Conservation (phyloP, 169 alveolate species). For the Cryptosporidium meleagridis region DNA sequence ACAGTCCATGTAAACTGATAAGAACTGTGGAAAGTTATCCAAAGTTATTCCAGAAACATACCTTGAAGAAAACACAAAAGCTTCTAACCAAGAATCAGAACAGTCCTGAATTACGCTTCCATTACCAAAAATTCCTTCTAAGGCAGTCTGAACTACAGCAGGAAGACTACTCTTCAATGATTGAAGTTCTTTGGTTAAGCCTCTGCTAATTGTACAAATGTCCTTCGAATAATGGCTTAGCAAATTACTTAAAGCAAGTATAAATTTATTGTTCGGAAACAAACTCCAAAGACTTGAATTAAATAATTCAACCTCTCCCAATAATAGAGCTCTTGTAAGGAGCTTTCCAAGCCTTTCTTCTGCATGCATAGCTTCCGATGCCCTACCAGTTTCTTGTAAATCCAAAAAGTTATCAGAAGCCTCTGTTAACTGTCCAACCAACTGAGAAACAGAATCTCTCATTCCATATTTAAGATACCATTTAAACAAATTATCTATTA, state of each 20-base stretch:
- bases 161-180: slow-evolving; percentile 30
- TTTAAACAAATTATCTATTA: slow-evolving; percentile 9
- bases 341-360: slow-evolving; percentile 26
- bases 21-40: slow-evolving; percentile 38
- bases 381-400: slow-evolving; percentile 7
- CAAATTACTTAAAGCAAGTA: slow-evolving; percentile 6
- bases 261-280: slow-evolving; percentile 32
- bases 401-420: slow-evolving; percentile 49
- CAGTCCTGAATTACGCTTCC: slow-evolving; percentile 43
- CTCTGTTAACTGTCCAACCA: slow-evolving; percentile 38
- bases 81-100: slow-evolving; percentile 69
- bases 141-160: slow-evolving; percentile 13
- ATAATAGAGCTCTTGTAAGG: slow-evolving; percentile 22
- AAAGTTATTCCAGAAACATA: slow-evolving; percentile 52
- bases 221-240: slow-evolving; percentile 26
- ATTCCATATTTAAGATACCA: slow-evolving; percentile 67
- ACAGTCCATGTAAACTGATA: slow-evolving; percentile 52
- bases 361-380: not conserved
- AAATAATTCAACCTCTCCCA: slow-evolving; percentile 41
- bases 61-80: slow-evolving; percentile 51
- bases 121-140: slow-evolving; percentile 47
- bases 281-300: slow-evolving; percentile 43
- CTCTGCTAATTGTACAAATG: slow-evolving; percentile 1
- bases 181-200: not conserved
- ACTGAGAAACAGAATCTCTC: slow-evolving; percentile 29